Evolutionary conservation across 768 basidiomycete genomes (phyloP), one percentile per base, ranked within the genome.

Genomic region (Coprinopsis marcescibilis): DNA sequence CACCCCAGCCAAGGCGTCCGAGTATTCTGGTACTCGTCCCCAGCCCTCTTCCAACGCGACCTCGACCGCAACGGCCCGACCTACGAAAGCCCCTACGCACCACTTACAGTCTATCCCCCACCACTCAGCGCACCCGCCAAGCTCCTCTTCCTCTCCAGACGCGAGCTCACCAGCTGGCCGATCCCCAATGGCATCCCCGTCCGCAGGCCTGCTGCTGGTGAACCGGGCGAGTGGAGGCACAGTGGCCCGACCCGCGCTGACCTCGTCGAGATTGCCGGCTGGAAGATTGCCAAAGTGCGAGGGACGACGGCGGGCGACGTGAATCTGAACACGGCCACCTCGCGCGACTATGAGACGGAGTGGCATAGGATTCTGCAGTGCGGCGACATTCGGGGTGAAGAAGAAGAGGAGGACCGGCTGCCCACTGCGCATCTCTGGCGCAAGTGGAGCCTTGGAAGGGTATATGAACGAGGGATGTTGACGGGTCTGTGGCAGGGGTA

Each of bases 401-500:
- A 4, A 19, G 11, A 23, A 4, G 11, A 11, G 19, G 8, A 21
- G 19, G 17, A 4, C 10, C 6, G 12, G 25, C 15, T 40, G 19
- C 39, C 6, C 10, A 7, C 13, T 24, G 8, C 17, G 4, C 17
- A 23, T 40, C 39, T 8, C 19, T 8, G 8, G 11, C 19, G 39
- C 20, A 50, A 41, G 19, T 62, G 61, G 41, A 44, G 53, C 25
- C 63, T 63, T 7, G 67, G 65, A 2, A 52, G 56, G 24, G 60
- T 66, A 17, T 81, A 78, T 58, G 68, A 68, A 2, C 71, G 70
- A 0, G 84, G 83, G 4, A 56, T 67, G 2, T 64, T 84, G 54
- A 61, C 59, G 17, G 83, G 83, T 2, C 63, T 75, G 4, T 85
- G 78, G 80, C 72, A 80, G 49, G 85, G 85, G 3, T 67, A 77